Conservation (phyloP, 179 eudicot species). For the Actinidia arguta region DNA sequence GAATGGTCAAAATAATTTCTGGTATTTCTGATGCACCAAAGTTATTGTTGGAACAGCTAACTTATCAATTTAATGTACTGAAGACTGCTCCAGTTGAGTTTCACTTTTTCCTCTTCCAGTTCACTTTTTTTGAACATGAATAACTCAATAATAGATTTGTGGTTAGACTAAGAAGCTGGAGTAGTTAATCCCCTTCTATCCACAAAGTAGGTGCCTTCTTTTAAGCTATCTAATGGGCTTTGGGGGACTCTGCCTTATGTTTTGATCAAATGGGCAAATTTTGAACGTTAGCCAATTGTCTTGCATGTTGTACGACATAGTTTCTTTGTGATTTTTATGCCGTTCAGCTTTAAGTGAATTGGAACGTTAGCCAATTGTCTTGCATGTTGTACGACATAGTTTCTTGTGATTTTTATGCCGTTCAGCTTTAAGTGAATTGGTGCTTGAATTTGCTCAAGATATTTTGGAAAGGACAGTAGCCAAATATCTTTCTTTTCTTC, state of each 20-base stretch:
- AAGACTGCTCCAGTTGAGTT: too few species aligned
- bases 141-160: background rate
- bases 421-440: background rate
- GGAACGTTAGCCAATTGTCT: background rate
- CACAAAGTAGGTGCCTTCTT: background rate
- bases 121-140: background rate
- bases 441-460: conserved; percentile 13
- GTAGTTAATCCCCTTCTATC: background rate
- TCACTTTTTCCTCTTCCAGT: too few species aligned
- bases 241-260: background rate
- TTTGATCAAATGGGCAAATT: background rate
- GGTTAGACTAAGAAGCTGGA: background rate
- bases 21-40: conserved; percentile 15
- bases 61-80: too few species aligned
- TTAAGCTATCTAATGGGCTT: background rate
- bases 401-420: background rate
- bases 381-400: background rate
- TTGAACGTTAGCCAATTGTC: background rate
- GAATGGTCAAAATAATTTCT: conserved; percentile 27
- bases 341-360: too few species aligned
- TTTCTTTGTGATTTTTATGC: background rate
- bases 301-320: too few species aligned
- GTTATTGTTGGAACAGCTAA: too few species aligned
- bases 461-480: background rate
- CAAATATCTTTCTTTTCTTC: background rate